Base-by-base conservation (phyloP, 1,139 yeast genomes). In the Diutina neorugosa region DNA sequence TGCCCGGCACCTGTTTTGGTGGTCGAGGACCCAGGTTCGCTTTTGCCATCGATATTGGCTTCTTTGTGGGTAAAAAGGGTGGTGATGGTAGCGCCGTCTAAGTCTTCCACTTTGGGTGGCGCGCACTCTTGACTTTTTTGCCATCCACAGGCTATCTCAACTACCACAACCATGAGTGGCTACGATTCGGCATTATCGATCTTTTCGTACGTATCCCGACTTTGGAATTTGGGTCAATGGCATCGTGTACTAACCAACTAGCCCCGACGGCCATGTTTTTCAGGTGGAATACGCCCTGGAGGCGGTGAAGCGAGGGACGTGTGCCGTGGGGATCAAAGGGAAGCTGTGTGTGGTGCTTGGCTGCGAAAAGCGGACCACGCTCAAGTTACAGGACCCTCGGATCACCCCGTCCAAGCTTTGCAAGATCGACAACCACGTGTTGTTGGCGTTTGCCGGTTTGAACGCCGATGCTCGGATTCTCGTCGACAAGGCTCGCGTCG, bases 141-240 rank as follows among this genome's bases (percentile, higher is more conserved):
- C 34, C 44, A 31, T 41, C 52, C 44, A 49, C 19, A 14, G 18
- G n/a, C 23, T 20, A 40, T 23, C 20, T 6, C n/a, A n/a, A 7
- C 34, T 23, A 20, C 20, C 21, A 21, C 16, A 21, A 27, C 42
- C 43, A 51, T 93, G 98, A 88, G 97, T 78, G 98, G 98, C 58
- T 93, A 93, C 96, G 98, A 93, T 72, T 84, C 98, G 80, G 98
- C 98, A 57, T 81, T 93, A 65, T 91, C 98, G 56, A 95, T 93
- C 69, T 93, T 93, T 74, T 89, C 96, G 86, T 86, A 81, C 64
- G 91, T 81, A 19, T 9, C 6, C 41, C 41, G 7, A 7, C 19
- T 8, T 23, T 48, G 21, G 21, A 42, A 9, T 14, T 16, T 37
- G 3, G 18, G n/a, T 14, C 25, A 4, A 9, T 19, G 37, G 21